Base-by-base conservation (phyloP, 305 asterid genomes). In the Fraxinus angustifolia region DNA sequence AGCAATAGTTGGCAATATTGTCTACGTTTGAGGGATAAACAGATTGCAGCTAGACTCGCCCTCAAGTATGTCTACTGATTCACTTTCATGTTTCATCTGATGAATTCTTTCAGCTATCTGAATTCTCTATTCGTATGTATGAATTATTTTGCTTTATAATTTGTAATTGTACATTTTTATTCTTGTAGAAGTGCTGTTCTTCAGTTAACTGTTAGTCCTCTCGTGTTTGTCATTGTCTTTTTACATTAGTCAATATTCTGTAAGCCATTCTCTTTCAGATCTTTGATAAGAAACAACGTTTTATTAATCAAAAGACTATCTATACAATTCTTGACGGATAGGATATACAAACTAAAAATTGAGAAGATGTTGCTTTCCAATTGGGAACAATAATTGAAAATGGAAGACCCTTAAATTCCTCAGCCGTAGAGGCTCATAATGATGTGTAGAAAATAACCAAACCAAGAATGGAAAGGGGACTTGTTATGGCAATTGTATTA, bases 1-100 rank as follows among this genome's bases (percentile, higher is more conserved):
- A 94, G 97, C 95, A 87, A 85, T 81, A 94, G 92, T 86, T 96
- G 99, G 99, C 98, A 94, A 87, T 94, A 92, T 83, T 96, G 99
- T 87, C 94, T 92, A 62, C 93, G 98, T 85, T 87, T 94, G 89
- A 94, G 88, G 90, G 98, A 96, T 85, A 96, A 92, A 86, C 92
- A 89, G 50, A 87, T 91, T 83, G 98, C 98, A 68, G 97, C 99
- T 85, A 87, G 82, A 83, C 97, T 96, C 82, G 93, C 99, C 72
- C 90, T 96, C 83, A 96, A 85, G 99, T 94, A 91, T 84, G 94
- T 74, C 76, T 68, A 77, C 88, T 86, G 77, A 79, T 76, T 85
- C 79, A 73, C 67, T 40, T 88, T 76, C 82, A 23, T 85, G 82
- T 34, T 81, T 80, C 71, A 84, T 83, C 42, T 36, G 75, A 73